A percentile compares a stretch with the other conserved stretches of the same genome.
These are phyloP conservation scores for Lachnum nothofagi DNA, from an alignment of 2,329 filamentous ascomycete genomes.

Conservation along the genomic window DNA sequence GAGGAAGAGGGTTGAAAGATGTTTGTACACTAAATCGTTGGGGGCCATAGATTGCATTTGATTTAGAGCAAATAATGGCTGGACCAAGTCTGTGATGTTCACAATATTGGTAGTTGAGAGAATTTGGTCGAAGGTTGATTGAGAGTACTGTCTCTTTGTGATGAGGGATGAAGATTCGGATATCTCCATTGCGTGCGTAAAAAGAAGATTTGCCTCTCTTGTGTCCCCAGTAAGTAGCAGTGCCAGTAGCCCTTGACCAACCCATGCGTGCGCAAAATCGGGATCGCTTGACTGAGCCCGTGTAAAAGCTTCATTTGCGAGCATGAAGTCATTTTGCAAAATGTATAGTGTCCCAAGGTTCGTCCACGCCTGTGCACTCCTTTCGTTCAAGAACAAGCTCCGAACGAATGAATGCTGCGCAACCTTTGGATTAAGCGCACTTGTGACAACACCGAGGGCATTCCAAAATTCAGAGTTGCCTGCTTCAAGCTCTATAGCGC, in stretches of 20 bases:
- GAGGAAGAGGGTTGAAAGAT: conserved; percentile 73
- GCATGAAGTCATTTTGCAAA: conserved; percentile 71
- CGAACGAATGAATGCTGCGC: conserved; percentile 90
- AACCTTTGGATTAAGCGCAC: conserved; percentile 76
- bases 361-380: conserved; percentile 79
- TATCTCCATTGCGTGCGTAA: conserved; percentile 92
- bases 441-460: conserved; percentile 84
- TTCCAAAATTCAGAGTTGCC: conserved; percentile 98
- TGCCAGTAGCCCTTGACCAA: conserved; percentile 85
- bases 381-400: conserved; percentile 87
- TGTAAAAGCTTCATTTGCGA: conserved; percentile 88
- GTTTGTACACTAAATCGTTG: conserved; percentile 65
- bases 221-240: conserved; percentile 63
- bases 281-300: conserved; percentile 90
- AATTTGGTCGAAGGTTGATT: conserved; percentile 78
- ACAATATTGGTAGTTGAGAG: conserved; percentile 49
- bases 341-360: conserved; percentile 86
- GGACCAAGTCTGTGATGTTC: conserved; percentile 62
- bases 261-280: conserved; percentile 87
- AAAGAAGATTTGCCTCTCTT: conserved; percentile 75
- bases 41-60: conserved; percentile 72
- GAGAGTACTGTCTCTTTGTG: conserved; percentile 72
- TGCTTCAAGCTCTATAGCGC: conserved; percentile 89
- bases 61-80: conserved; percentile 81
- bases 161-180: conserved; percentile 70